Conservation (phyloP, 352 stramenopile genomes). For the Phytophthora podocarpi region DNA sequence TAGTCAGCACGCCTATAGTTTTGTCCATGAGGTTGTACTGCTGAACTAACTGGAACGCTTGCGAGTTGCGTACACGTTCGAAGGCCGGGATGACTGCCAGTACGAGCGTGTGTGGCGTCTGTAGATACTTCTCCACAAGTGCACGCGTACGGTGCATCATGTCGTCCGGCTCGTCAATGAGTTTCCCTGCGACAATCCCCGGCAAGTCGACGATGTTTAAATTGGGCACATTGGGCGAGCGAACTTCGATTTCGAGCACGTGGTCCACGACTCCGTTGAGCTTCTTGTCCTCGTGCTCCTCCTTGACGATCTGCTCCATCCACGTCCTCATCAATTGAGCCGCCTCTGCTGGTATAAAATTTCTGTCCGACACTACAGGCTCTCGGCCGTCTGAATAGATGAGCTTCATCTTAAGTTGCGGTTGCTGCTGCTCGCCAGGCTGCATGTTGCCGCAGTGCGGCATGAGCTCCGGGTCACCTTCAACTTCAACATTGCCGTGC, state of each 20-base stretch:
- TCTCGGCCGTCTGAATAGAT: conserved; percentile 36
- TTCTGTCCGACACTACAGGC: conserved; percentile 23
- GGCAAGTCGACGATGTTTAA: conserved; percentile 51
- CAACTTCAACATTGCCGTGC: conserved; percentile 10
- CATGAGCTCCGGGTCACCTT: conserved; percentile 31
- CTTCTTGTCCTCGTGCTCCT: conserved; percentile 14
- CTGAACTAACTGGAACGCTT: conserved; percentile 55
- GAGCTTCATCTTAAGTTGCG: conserved; percentile 40
- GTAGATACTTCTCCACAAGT: conserved; percentile 44
- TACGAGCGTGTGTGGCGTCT: conserved; percentile 42
- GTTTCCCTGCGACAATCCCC: conserved; percentile 40
- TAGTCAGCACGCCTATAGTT: conserved; percentile 50
- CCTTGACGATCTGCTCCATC: conserved; percentile 44
- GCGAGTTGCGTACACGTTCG: conserved; percentile 43
- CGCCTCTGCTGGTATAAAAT: conserved; percentile 23
- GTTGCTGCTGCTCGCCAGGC: conserved; percentile 4
- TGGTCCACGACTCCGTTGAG: conserved; percentile 38
- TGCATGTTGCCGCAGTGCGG: conserved; percentile 6
- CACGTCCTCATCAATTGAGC: conserved; percentile 32
- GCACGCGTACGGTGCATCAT: conserved; percentile 48
- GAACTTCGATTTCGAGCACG: conserved; percentile 46
- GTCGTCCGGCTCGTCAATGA: conserved; percentile 37
- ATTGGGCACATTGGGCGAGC: conserved; percentile 41
- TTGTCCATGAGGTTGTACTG: conserved; percentile 37
- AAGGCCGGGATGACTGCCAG: conserved; percentile 44